Evolutionary conservation across 139 green algal genomes (phyloP), one percentile per base, ranked within the genome.

Genomic region (Raphidocelis subcapitata): DNA sequence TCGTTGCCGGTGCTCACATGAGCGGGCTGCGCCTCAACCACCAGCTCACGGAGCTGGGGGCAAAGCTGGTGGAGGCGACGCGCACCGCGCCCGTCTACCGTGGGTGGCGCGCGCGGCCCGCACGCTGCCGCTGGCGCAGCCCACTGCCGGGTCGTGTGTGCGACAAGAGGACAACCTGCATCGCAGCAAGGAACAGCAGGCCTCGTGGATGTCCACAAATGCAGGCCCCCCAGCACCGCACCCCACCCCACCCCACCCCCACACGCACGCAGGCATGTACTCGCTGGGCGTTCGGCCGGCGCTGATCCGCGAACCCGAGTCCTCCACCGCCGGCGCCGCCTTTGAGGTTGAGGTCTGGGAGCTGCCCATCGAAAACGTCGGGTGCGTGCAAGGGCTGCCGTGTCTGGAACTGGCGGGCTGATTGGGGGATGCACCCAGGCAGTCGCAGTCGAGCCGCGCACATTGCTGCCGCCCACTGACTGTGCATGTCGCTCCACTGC

Each of bases 261-360:
- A 16, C 29, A 28, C 0, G 5, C 37, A 28, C 8, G 55, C 60
- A 77, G 70, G 37, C 24, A 81, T 87, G 77, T 82, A 74, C 70
- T 82, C 77, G 62, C 57, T 87, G 23, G 82, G 82, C 14, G 66
- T 62, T 21, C 77, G 77, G 28, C 82, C 82, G 5, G 69, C 76
- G 1, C 71, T 87, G 2, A 81, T 87, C 1, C 66, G 77, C 3
- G 76, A 82, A 36, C 69, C 76, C 4, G 37, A 62, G 21, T 65
- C 73, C 28, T 46, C 21, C 1, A 8, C 21, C 21, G 75, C 74
- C 5, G 65, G 73, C 1, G 55, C 36, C 33, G 63, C 62, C 23
- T 76, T 92, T 44, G 74, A 88, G 2, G 65, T 93, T 33, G 88
- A 93, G 65, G 66, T 93, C 2, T 93, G 87, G 84, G 76, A 87